Base-by-base conservation (phyloP, 305 asterid genomes). In the Nicotiana rustica region DNA sequence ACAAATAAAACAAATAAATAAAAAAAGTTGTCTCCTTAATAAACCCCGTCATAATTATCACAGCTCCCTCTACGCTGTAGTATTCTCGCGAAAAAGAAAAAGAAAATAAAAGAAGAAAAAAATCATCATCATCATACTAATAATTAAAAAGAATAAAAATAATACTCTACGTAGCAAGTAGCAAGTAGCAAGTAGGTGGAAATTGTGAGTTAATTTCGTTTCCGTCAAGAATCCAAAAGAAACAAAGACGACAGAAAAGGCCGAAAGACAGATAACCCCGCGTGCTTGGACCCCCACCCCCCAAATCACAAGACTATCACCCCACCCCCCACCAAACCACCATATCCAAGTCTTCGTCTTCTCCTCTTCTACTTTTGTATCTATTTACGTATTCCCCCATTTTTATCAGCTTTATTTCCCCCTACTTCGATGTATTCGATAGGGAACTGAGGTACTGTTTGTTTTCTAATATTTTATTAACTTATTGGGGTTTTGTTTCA, bases 191-290 rank as follows among this genome's bases (percentile, higher is more conserved):
- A 29, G 7, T 19, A 44, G 19, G 35, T 1, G 15, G 21, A 47
- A 49, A 14, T 25, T 47, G 41, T 47, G 2, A 73, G 59, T 41
- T 10, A 18, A 68, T 55, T 68, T 36, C 13, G 76, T 35, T 67
- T 67, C 76, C 10, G 77, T 33, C n/a, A 69, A 38, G 35, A 70
- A 70, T 55, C 78, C 78, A 18, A 70, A 70, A 41, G 59, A 41
- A n/a, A 38, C 78, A 70, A 41, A 19, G 78, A 41, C 65, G 77
- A 69, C 77, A n/a, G 31, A 10, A 44, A 19, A 47, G n/a, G 61
- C 38, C 38, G 61, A 21, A 44, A 71, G 78, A 71, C 62, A 73
- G 79, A 21, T 70, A 70, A 70, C 56, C 60, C 78, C 56, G 56
- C 59, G 56, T 18, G 78, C 78, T 25, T 52, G 15, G 44, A 8